Percentiles rank a stretch among this genome's conserved stretches.
Evolutionary conservation across 345 rosid species (phyloP).

Genomic region (Heritiera littoralis): DNA sequence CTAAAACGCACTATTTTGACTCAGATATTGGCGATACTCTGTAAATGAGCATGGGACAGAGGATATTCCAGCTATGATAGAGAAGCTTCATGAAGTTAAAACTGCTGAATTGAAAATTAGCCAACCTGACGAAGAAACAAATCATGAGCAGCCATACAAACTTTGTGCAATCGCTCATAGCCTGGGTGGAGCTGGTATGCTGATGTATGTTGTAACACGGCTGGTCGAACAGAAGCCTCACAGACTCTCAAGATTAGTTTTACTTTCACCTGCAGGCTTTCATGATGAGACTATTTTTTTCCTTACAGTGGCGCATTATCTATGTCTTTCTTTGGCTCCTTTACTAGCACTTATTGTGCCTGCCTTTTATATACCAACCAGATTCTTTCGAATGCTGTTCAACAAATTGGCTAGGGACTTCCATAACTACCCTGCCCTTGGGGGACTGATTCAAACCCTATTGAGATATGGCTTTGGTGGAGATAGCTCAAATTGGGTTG

Average conservation of each 20-base stretch:
- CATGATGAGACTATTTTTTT: conserved; percentile 72
- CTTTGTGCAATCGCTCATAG: conserved; percentile 93
- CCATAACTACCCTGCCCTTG: conserved; percentile 90
- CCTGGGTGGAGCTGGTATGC: conserved; percentile 92
- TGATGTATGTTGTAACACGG: conserved; percentile 70
- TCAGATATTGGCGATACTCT: conserved; percentile 90
- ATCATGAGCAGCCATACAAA: conserved; percentile 66
- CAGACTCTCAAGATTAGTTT: conserved; percentile 75
- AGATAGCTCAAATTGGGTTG: conserved; percentile 98
- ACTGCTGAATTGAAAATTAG: conserved; percentile 68
- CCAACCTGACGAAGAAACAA: conserved; percentile 67
- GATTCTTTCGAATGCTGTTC: conserved; percentile 90
- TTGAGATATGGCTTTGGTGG: conserved; percentile 89
- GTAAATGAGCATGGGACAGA: conserved; percentile 90
- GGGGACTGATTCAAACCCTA: conserved; percentile 91
- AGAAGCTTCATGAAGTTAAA: conserved; percentile 87
- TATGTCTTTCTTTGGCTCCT: conserved; percentile 62
- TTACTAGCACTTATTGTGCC: conserved; percentile 61
- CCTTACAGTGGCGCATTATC: conserved; percentile 59
- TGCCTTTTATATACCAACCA: conserved; percentile 90
- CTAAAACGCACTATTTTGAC: neutral
- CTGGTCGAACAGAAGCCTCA: conserved; percentile 74
- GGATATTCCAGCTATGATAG: conserved; percentile 94
- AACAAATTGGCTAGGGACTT: conserved; percentile 96
- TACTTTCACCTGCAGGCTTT: conserved; percentile 94